Base-by-base conservation (phyloP, 202 grass and related monocot genomes). In the Carex sylvatica region DNA sequence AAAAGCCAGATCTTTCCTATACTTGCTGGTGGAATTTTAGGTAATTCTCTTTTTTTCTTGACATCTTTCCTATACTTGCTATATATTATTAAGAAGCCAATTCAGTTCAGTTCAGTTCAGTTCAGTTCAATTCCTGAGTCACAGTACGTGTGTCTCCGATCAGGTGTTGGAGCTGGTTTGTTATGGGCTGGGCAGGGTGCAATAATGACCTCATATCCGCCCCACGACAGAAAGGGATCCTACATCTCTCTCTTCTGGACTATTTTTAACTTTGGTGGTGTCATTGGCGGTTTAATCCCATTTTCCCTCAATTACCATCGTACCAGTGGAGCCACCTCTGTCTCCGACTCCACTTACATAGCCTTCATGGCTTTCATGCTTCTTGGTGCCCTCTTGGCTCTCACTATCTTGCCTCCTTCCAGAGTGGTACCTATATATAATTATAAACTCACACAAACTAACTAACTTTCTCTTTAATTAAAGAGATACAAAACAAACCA, bases 191-290 rank as follows among this genome's bases (percentile, higher is more conserved):
- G 87, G 1, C 91, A 98, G 85, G 95, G 95, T 18, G 95, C 95
- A 44, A 84, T 98, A 67, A 95, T 98, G 92, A 95, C 91, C 6
- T 98, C 95, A 0, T 98, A 95, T 85, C 95, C 95, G 4, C 89
- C 87, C 1, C 66, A 92, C 2, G 62, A 30, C 79, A 91, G 89
- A 53, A 88, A 93, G 18, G 95, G 92, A 56, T 88, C 84, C 65
- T 98, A 98, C 86, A 93, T 98, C 83, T 91, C 95, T 15, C 86
- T 93, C 67, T 98, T 98, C 89, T 98, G 95, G 95, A 85, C 76
- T 82, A 80, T 98, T 82, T 98, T 98, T 87, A 98, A 95, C 92
- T 88, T 95, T 33, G 95, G 95, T 44, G 92, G 95, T 72, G 95
- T 98, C 14, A 77, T 98, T 10, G 95, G 95, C 2, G 95, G 95